phyloP scores from a whole-genome alignment of 2,329 filamentous ascomycete genomes.

The Mycosphaerella sp. region DNA sequence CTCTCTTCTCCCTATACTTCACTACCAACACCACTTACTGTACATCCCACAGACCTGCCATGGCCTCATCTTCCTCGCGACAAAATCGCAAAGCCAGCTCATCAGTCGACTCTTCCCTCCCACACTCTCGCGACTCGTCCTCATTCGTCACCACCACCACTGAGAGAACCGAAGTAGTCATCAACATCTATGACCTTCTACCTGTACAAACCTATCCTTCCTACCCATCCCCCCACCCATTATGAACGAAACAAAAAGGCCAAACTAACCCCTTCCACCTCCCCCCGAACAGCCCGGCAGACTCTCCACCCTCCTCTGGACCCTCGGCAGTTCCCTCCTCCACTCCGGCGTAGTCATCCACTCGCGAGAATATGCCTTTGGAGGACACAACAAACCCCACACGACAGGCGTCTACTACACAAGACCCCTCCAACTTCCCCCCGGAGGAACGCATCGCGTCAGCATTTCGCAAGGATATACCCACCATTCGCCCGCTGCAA shows the following conservation, averaged over 20 bases:
- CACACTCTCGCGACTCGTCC: conserved; percentile 4
- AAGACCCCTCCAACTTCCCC: conserved; percentile 59
- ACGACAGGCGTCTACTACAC: conserved; percentile 81
- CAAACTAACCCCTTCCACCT: too few relatives aligned
- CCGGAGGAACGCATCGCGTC: conserved; percentile 68
- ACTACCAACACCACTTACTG: not conserved
- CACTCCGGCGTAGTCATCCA: conserved; percentile 80
- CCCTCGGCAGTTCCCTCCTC: conserved; percentile 67
- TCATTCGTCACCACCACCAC: conserved; percentile 6
- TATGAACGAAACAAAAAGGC: too few relatives aligned
- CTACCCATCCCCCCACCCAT: too few relatives aligned
- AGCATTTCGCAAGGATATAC: conserved; percentile 76
- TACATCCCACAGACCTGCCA: not conserved
- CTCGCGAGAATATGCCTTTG: conserved; percentile 75
- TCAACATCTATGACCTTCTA: conserved; percentile 36
- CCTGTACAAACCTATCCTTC: conserved; percentile 12
- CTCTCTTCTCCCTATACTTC: not conserved
- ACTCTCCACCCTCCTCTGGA: conserved; percentile 70
- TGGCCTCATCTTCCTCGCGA: not conserved
- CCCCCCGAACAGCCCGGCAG: conserved; percentile 51
- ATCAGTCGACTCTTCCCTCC: not conserved
- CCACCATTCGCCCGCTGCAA: conserved; percentile 60
- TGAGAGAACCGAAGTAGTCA: conserved; percentile 31
- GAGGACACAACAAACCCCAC: conserved; percentile 65
- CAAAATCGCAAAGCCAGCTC: not conserved